phyloP scores from a whole-genome alignment of 805 yeast genomes.

The Spathaspora passalidarum region DNA sequence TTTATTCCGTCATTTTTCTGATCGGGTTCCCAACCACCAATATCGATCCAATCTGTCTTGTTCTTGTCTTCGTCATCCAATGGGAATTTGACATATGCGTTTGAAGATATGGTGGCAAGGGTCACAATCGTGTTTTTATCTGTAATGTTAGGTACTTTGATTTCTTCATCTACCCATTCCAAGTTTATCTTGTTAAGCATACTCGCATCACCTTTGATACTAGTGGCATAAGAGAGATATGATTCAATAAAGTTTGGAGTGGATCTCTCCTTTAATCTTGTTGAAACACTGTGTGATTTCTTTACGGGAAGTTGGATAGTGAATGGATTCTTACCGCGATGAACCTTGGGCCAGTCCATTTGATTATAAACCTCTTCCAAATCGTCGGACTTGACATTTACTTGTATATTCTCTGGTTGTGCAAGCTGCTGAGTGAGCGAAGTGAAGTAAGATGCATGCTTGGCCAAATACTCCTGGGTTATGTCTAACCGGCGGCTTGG shows the following conservation, averaged over 20 bases:
- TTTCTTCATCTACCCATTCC: conserved; percentile 61
- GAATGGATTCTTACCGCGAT: conserved; percentile 38
- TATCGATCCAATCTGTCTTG: conserved; percentile 83
- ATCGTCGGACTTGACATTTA: conserved; percentile 4
- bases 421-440: not conserved
- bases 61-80: conserved; percentile 43
- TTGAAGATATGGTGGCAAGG: conserved; percentile 81
- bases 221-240: conserved; percentile 56
- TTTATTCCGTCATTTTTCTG: conserved; percentile 49
- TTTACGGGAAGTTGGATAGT: conserved; percentile 29
- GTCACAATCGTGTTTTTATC: conserved; percentile 72
- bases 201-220: conserved; percentile 36
- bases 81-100: conserved; percentile 85
- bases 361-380: conserved; percentile 18
- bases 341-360: conserved; percentile 36
- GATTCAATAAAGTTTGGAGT: conserved; percentile 64
- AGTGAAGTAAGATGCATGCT: conserved; percentile 7
- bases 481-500: conserved; percentile 51
- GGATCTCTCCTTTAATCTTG: conserved; percentile 35
- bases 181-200: conserved; percentile 37
- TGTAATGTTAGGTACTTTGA: conserved; percentile 67
- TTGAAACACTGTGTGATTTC: conserved; percentile 15
- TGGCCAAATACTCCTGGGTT: conserved; percentile 36
- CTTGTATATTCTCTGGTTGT: not conserved
- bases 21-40: conserved; percentile 56